Evolutionary conservation across 2,329 filamentous ascomycete species (phyloP), one percentile per base, ranked within the genome.

Genomic region (Xylaria sp.): DNA sequence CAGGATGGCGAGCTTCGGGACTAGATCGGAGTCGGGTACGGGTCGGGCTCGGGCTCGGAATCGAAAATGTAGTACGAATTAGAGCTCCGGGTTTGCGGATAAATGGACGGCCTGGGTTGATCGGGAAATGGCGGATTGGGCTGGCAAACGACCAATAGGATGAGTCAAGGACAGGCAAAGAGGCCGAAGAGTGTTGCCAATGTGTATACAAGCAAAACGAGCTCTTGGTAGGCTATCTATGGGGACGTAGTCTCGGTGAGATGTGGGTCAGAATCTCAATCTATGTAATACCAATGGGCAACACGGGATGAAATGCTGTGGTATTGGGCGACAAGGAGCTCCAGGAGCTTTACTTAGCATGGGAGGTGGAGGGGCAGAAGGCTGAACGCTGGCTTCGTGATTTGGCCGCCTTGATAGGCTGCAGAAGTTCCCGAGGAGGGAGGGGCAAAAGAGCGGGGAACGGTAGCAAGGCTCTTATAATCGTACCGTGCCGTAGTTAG

Each of bases 301-400:
- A 32, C 36, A 32, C 45, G 6, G 45, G 34, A 57, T 24, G 50
- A 62, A 34, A 19, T 19, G 12, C 12, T 60, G 17, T 21, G 21
- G 34, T 45, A 51, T 51, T 12, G 32, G 9, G 36, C 8, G 47
- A 54, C n/a, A 19, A 39, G 48, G 53, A 27, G 24, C 24, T 27
- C 2, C 24, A 27, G n/a, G n/a, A n/a, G n/a, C n/a, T n/a, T 50
- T 64, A 47, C 42, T 47, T 42, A 39, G 24, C 50, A 48, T 53
- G 51, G 32, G 39, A 48, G 47, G 66, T 47, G 53, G 57, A 61
- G 66, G 66, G 61, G 55, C 39, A 55, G 56, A 65, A 68, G 66
- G 66, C 66, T 68, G 65, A 68, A 60, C 39, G n/a, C n/a, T 34
- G n/a, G 42, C 6, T 17, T 47, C 6, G 17, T 47, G n/a, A 51